Evolutionary conservation across 495 filamentous ascomycete genomes (phyloP).

Genomic region (Tuber microsphaerosporum): DNA sequence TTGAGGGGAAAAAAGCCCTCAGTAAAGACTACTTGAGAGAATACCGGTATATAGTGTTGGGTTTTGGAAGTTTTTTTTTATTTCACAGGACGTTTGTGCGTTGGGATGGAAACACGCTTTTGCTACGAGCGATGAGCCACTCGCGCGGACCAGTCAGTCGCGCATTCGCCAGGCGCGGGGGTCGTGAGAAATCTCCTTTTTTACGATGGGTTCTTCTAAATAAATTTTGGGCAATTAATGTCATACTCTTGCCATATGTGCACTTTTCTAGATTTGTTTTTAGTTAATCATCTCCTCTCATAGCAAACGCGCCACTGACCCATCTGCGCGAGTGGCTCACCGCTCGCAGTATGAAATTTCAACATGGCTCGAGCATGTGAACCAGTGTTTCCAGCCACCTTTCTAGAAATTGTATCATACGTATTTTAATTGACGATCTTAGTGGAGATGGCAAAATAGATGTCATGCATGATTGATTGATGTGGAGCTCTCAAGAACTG

Average conservation of each 20-base stretch:
- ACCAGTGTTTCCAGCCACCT: background rate
- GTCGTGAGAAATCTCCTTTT: too few relatives aligned
- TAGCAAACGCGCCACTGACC: too few relatives aligned
- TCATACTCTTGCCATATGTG: too few relatives aligned
- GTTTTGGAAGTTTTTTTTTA: background rate
- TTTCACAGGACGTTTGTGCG: background rate
- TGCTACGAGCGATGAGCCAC: too few relatives aligned
- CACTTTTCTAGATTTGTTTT: too few relatives aligned
- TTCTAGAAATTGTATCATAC: background rate
- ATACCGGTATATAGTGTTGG: background rate
- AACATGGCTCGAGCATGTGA: background rate
- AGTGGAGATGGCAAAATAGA: background rate
- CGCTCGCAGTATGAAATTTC: background rate
- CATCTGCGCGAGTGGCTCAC: too few relatives aligned
- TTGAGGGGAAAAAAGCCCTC: background rate
- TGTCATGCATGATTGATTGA: background rate
- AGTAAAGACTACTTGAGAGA: background rate
- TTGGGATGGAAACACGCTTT: background rate
- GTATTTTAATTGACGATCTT: background rate
- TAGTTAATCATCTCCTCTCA: too few relatives aligned
- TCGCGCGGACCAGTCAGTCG: too few relatives aligned
- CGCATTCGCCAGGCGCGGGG: too few relatives aligned
- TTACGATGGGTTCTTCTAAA: too few relatives aligned
- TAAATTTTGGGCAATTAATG: too few relatives aligned
- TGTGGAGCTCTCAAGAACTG: background rate